Base-by-base conservation (phyloP, 257 asterid species). In the Solanum sitiens region DNA sequence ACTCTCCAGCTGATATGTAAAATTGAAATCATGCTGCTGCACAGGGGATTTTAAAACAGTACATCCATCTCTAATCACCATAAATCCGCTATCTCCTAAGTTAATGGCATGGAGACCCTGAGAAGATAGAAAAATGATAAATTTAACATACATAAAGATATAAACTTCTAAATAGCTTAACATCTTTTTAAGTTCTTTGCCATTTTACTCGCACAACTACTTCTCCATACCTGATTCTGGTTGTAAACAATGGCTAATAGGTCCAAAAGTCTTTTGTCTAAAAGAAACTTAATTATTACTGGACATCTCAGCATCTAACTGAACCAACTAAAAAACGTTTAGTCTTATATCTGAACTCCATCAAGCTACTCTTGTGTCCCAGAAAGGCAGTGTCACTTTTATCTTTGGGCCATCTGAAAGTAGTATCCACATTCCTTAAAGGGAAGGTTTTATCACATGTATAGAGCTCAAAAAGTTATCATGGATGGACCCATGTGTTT, bases 11-110 rank as follows among this genome's bases (percentile, higher is more conserved):
- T 97, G 99, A 93, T 92, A 97, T 56, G 99, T 93, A 79, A 94
- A 96, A 91, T 97, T 97, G 91, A 95, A 97, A 93, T 95, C 99
- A 86, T 97, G 99, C 94, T 96, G 99, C 93, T 97, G 99, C 37
- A 88, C 94, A 71, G 98, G 98, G 80, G 99, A 95, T 90, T 95
- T 91, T 91, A 96, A 93, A 76, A 97, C 95, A 7, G 95, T 96
- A 84, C 93, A 88, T 50, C 99, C 99, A 25, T 93, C 98, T 91
- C 99, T 94, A 65, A 96, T 93, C 86, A 97, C 99, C 95, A 96
- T 92, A 88, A 97, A 97, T 79, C 99, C 99, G 86, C 99, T 97
- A 87, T 97, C 99, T 72, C 99, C 99, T 61, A 97, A 88, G 92
- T 97, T 97, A 79, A 95, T 90, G 87, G 99, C 99, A 86, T 94